Base-by-base conservation (phyloP, 2,329 filamentous ascomycete species). In the Pseudogymnoascus sp. region DNA sequence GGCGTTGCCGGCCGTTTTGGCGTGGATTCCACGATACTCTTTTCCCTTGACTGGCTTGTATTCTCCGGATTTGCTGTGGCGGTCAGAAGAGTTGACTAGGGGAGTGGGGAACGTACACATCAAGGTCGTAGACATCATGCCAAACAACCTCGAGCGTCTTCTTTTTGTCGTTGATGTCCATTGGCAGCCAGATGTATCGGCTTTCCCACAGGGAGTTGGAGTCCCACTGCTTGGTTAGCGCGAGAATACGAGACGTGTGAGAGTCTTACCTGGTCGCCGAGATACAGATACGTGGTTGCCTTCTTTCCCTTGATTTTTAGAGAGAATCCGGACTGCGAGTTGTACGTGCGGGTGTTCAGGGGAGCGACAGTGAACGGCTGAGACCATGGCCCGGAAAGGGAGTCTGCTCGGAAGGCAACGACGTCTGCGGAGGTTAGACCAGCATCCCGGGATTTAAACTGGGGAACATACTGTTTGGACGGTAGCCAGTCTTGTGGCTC, bases 401-500 rank as follows among this genome's bases (percentile, higher is more conserved):
- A 75, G 66, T 82, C 79, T 1, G 80, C 79, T 14, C 80, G 76
- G 71, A 83, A 82, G 1, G 79, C 79, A 5, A 84, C 80, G 1
- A 84, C 81, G 59, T 83, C 75, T 77, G 35, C 38, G 3, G 37
- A 11, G 3, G 14, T 25, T 54, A 59, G n/a, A n/a, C n/a, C n/a
- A n/a, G n/a, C n/a, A n/a, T n/a, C n/a, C n/a, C n/a, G n/a, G n/a
- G n/a, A n/a, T n/a, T n/a, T n/a, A n/a, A n/a, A n/a, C n/a, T n/a
- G n/a, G n/a, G n/a, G n/a, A n/a, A n/a, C n/a, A n/a, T n/a, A 72
- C 75, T 85, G 59, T 85, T 85, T 0, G 83, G 82, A n/a, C 83
- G 74, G 60, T 86, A 86, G 0, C 83, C 83, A 0, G 83, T 86
- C 74, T 85, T 86, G 64, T 85, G 83, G 65, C 80, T 83, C 82